Percentiles rank a stretch among this genome's conserved stretches.
Evolutionary conservation across 257 asterid species (phyloP).

Genomic region (Solanum lycopersicoides): DNA sequence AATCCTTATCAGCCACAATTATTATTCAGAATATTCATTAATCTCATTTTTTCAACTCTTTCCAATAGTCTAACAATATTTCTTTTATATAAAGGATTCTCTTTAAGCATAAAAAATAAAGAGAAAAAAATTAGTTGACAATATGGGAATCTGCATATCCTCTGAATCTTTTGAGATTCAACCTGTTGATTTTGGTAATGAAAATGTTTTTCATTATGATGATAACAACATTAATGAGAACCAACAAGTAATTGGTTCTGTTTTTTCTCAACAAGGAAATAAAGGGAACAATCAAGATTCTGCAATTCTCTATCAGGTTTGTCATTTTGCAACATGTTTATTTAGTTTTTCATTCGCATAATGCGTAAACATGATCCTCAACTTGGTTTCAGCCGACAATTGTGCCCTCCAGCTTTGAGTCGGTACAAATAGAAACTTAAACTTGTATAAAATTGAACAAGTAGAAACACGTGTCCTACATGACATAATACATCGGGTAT

Average conservation of each 20-base stretch:
- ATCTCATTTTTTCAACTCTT: not conserved
- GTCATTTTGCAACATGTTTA: not conserved
- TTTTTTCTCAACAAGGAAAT: slow-evolving; percentile 46
- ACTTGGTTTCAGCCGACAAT: not conserved
- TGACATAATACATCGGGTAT: no score
- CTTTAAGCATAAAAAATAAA: not conserved
- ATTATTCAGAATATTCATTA: not conserved
- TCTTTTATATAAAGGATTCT: not conserved
- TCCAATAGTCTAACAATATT: not conserved
- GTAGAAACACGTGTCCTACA: not conserved
- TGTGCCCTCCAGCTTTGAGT: not conserved
- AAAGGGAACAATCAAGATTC: slow-evolving; percentile 74
- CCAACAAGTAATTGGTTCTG: slow-evolving; percentile 27
- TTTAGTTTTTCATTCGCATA: not conserved
- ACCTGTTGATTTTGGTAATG: slow-evolving; percentile 43
- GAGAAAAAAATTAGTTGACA: slow-evolving; percentile 5
- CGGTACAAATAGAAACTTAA: not conserved
- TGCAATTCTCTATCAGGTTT: slow-evolving; percentile 64
- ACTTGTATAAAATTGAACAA: not conserved
- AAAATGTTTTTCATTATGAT: slow-evolving; percentile 32
- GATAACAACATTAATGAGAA: not conserved
- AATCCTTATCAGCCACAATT: slow-evolving; percentile 19
- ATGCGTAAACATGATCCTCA: not conserved
- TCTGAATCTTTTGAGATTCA: slow-evolving; percentile 43
- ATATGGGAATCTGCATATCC: slow-evolving; percentile 62